A percentile compares a stretch with the other conserved stretches of the same genome.
Conservation (phyloP, 495 filamentous ascomycete genomes). For the Pyronema domesticum region DNA sequence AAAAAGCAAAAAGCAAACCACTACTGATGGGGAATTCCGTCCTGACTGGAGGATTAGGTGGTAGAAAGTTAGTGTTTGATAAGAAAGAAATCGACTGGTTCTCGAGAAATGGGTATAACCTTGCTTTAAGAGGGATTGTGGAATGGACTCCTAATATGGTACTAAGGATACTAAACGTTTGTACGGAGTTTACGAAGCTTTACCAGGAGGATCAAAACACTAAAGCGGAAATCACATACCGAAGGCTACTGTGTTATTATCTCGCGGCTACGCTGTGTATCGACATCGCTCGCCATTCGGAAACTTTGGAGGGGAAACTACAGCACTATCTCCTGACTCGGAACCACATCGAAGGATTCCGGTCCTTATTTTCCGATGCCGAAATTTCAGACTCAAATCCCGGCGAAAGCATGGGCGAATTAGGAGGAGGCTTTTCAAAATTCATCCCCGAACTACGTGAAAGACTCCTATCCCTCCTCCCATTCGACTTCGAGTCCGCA, state of each 20-base stretch:
- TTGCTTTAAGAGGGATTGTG: constrained; percentile 42
- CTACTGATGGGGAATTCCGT: not conserved
- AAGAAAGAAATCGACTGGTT: constrained; percentile 63
- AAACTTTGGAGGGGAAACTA: constrained; percentile 38
- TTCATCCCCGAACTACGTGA: constrained; percentile 31
- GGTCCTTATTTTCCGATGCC: constrained; percentile 16
- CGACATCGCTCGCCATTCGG: constrained; percentile 45
- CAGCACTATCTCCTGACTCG: constrained; percentile 43
- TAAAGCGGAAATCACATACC: constrained; percentile 37
- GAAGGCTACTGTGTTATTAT: constrained; percentile 50
- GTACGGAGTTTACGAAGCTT: constrained; percentile 42
- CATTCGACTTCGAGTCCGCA: constrained; percentile 62
- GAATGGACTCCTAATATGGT: constrained; percentile 35
- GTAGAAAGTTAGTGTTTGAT: constrained; percentile 30
- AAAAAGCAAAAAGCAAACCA: constrained; percentile 23
- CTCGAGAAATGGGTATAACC: constrained; percentile 57
- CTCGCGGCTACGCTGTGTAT: constrained; percentile 41
- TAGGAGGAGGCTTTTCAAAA: constrained; percentile 27
- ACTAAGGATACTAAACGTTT: constrained; percentile 40
- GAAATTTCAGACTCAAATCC: constrained; percentile 10
- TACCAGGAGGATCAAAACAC: constrained; percentile 34
- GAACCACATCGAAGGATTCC: constrained; percentile 39
- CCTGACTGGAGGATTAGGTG: not conserved
- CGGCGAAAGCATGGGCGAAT: constrained; percentile 24
- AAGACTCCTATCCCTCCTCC: constrained; percentile 41